Conservation (phyloP, 257 asterid genomes). For the Marsdenia floribunda region DNA sequence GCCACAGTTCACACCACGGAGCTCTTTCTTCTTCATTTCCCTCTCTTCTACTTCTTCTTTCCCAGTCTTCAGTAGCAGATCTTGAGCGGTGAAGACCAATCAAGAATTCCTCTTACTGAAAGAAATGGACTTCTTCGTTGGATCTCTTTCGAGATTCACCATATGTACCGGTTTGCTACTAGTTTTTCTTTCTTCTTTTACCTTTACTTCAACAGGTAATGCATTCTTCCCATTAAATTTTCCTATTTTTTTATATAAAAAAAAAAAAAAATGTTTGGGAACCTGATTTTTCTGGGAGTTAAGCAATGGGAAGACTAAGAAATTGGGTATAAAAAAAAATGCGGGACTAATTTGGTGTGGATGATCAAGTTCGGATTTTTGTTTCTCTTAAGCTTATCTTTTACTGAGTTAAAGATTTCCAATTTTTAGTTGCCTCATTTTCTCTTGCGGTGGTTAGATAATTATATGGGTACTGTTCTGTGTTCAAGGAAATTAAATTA, state of each 20-base stretch:
- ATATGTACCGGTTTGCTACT: conserved; percentile 27
- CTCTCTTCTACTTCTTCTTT: conserved; percentile 4
- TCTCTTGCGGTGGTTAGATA: neutral
- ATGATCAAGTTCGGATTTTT: conserved; percentile 28
- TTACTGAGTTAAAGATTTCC: neutral
- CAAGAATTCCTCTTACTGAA: conserved; percentile 19
- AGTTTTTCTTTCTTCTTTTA: conserved; percentile 47
- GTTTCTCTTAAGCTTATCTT: conserved; percentile 3
- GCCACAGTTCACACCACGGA: conserved; percentile 24
- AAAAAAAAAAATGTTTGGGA: too few relatives aligned
- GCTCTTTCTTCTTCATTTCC: neutral
- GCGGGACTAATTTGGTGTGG: neutral
- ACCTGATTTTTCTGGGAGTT: neutral
- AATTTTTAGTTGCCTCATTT: neutral
- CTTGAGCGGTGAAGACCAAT: conserved; percentile 25
- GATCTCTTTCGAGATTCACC: conserved; percentile 33
- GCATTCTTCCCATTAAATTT: neutral
- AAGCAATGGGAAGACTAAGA: neutral
- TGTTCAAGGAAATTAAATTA: conserved; percentile 2
- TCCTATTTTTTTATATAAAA: neutral
- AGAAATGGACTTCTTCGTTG: conserved; percentile 39
- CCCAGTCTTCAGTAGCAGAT: conserved; percentile 26
- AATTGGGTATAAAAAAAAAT: neutral
- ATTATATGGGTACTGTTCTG: neutral
- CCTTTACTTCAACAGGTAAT: conserved; percentile 53